A percentile compares a stretch with the other conserved stretches of the same genome.
phyloP scores from a whole-genome alignment of 2,329 filamentous ascomycete species.

The Sporothrix mexicana region DNA sequence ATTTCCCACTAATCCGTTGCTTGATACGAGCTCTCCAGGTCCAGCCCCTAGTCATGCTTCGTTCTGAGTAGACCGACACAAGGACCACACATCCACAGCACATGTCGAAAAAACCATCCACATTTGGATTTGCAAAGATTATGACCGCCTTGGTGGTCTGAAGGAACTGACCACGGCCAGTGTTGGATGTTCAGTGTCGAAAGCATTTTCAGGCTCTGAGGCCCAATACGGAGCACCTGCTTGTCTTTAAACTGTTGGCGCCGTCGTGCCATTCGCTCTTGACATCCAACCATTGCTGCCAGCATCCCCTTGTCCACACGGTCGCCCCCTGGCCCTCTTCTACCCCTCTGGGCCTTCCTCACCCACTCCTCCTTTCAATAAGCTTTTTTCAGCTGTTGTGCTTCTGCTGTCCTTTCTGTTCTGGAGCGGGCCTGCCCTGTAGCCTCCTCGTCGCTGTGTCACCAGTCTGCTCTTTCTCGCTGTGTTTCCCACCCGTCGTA shows the following conservation, averaged over 20 bases:
- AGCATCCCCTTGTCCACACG: constrained; percentile 18
- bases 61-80: not conserved
- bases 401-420: constrained; percentile 7
- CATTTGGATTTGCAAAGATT: too few relatives aligned
- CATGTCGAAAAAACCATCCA: not conserved
- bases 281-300: constrained; percentile 10
- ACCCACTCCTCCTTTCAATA: constrained; percentile 13
- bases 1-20: constrained; percentile 8
- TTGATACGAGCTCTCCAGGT: constrained; percentile 1
- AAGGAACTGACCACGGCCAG: not conserved
- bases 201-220: not conserved
- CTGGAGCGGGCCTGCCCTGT: constrained; percentile 8
- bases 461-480: constrained; percentile 4
- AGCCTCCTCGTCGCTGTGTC: not conserved
- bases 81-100: not conserved
- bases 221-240: not conserved
- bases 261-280: not conserved
- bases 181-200: not conserved
- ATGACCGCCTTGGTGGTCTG: too few relatives aligned
- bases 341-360: constrained; percentile 5
- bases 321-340: constrained; percentile 16
- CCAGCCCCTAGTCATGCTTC: not conserved
- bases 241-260: not conserved
- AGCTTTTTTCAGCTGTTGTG: constrained; percentile 16
- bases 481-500: not conserved